Evolutionary conservation across 2,329 filamentous ascomycete genomes (phyloP).

Genomic region (Colletotrichum paranaense): DNA sequence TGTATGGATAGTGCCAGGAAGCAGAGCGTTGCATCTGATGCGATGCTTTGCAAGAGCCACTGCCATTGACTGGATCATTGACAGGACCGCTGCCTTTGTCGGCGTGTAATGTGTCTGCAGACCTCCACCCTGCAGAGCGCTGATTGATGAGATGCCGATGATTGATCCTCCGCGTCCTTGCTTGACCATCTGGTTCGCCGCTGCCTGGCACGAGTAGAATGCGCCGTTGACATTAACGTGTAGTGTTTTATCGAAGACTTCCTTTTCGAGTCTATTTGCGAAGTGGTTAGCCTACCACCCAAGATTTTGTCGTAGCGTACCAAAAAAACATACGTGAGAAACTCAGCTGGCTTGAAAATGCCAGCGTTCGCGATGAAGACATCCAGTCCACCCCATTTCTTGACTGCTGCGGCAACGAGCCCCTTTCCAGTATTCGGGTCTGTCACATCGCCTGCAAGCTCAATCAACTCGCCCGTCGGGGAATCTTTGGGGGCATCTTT

Average conservation of each 20-base stretch:
- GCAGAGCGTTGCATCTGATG: slow-evolving; percentile 76
- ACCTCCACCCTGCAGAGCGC: slow-evolving; percentile 72
- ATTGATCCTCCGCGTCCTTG: slow-evolving; percentile 68
- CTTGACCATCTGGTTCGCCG: slow-evolving; percentile 62
- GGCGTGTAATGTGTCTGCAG: slow-evolving; percentile 79
- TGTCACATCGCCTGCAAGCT: slow-evolving; percentile 73
- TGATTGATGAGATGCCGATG: slow-evolving; percentile 74
- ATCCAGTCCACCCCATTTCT: slow-evolving; percentile 57
- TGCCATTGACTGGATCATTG: slow-evolving; percentile 76
- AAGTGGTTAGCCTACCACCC: neutral
- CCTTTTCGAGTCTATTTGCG: slow-evolving; percentile 61
- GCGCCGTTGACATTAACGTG: slow-evolving; percentile 76
- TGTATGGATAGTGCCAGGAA: slow-evolving; percentile 77
- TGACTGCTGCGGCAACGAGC: slow-evolving; percentile 48
- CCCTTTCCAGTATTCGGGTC: slow-evolving; percentile 69
- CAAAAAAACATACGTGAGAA: slow-evolving; percentile 13
- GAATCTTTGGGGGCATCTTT: slow-evolving; percentile 40
- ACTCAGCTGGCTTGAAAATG: slow-evolving; percentile 26
- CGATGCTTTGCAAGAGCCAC: slow-evolving; percentile 73
- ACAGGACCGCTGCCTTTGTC: slow-evolving; percentile 76
- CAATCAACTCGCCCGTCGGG: slow-evolving; percentile 61
- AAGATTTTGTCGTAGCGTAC: neutral
- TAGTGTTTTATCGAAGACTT: slow-evolving; percentile 69
- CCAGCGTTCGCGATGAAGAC: slow-evolving; percentile 46
- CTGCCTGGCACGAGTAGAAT: slow-evolving; percentile 78